A percentile compares a stretch with the other conserved stretches of the same genome.
These are phyloP conservation scores for Aspergillus sp. DNA, from an alignment of 2,329 filamentous ascomycete species.

Conservation along the genomic window DNA sequence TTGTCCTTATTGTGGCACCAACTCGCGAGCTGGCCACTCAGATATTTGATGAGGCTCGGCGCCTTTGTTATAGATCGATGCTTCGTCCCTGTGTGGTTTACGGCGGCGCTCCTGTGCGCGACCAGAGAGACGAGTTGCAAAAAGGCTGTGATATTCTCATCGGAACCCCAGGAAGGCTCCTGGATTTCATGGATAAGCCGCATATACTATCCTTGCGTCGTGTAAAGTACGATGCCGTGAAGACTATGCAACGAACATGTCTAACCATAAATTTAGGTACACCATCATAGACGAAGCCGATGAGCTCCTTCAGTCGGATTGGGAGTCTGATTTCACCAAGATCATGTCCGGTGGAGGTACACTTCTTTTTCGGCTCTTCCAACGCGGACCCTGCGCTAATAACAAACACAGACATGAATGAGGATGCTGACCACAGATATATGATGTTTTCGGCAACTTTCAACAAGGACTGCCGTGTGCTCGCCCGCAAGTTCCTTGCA, in stretches of 20 bases:
- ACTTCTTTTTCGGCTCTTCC: conserved; percentile 29
- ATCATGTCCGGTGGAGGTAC: conserved; percentile 81
- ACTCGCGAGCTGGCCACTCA: conserved; percentile 90
- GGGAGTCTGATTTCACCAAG: conserved; percentile 71
- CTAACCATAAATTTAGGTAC: conserved; percentile 42
- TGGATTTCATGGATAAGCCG: conserved; percentile 76
- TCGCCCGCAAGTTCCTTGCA: conserved; percentile 75
- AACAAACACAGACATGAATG: conserved; percentile 62
- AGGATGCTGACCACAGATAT: conserved; percentile 66
- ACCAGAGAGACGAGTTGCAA: conserved; percentile 70
- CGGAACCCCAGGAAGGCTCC: conserved; percentile 80
- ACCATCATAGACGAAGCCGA: conserved; percentile 92
- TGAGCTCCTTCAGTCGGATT: conserved; percentile 80
- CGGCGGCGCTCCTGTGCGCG: conserved; percentile 71
- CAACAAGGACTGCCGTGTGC: conserved; percentile 71
- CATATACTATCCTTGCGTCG: conserved; percentile 70
- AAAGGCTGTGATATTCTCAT: conserved; percentile 89
- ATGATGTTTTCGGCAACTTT: conserved; percentile 96
- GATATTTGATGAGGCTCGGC: conserved; percentile 91
- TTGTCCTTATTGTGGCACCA: conserved; percentile 82
- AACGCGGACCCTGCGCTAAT: conserved; percentile 8
- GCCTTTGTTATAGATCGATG: conserved; percentile 93
- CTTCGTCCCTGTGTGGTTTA: conserved; percentile 88
- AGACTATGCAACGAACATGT: no score
- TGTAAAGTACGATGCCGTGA: conserved; percentile 59